phyloP scores from a whole-genome alignment of 352 stramenopile species.

The Globisporangium megalacanthum region DNA sequence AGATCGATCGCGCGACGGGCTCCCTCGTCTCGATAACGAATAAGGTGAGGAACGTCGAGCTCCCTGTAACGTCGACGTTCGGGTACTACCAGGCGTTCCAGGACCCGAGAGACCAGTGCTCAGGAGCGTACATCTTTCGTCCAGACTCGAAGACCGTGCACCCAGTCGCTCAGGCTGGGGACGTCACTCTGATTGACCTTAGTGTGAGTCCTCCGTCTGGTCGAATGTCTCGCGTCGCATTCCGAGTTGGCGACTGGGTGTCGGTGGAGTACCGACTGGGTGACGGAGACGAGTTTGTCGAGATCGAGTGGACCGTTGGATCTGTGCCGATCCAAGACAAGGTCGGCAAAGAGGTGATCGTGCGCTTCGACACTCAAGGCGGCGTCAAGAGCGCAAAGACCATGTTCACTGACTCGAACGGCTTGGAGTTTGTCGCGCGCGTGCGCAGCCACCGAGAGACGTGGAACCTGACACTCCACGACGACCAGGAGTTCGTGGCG shows the following conservation, averaged over 20 bases:
- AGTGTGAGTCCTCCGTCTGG: conserved; percentile 21
- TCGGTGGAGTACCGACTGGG: conserved; percentile 89
- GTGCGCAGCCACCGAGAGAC: conserved; percentile 85
- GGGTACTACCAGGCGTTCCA: conserved; percentile 69
- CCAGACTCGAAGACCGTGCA: conserved; percentile 77
- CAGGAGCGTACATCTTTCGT: conserved; percentile 96
- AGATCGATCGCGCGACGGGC: conserved; percentile 47
- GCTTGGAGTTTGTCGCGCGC: conserved; percentile 91
- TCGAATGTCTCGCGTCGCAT: conserved; percentile 42
- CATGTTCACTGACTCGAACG: conserved; percentile 95
- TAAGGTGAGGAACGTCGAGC: conserved; percentile 65
- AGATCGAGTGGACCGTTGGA: conserved; percentile 93
- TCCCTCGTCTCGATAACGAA: conserved; percentile 58
- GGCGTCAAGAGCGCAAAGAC: conserved; percentile 42
- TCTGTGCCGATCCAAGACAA: conserved; percentile 67
- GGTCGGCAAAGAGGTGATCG: conserved; percentile 95
- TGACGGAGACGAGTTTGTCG: conserved; percentile 80
- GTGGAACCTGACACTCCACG: conserved; percentile 85
- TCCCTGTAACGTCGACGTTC: conserved; percentile 43
- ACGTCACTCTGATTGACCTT: conserved; percentile 47
- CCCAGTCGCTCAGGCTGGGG: conserved; percentile 16
- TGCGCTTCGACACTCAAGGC: conserved; percentile 75
- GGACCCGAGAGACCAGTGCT: conserved; percentile 59
- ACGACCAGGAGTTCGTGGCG: conserved; percentile 90
- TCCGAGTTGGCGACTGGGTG: conserved; percentile 85